These are phyloP conservation scores for Chlamydomonas eustigma DNA, from an alignment of 139 green algal species.

Conservation along the genomic window DNA sequence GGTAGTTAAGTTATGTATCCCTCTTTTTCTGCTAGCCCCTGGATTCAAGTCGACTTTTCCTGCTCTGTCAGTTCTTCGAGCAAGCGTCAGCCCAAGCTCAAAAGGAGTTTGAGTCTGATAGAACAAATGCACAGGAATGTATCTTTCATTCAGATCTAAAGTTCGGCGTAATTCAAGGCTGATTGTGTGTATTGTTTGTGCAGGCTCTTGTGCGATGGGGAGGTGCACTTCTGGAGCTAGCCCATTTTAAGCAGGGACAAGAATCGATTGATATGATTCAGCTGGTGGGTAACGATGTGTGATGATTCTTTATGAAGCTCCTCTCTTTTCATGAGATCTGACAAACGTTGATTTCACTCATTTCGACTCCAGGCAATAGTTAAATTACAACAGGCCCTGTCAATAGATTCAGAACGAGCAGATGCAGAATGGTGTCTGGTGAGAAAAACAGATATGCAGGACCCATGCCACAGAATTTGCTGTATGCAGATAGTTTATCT, in stretches of 20 bases:
- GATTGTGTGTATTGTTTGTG: neutral
- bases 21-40: too few relatives aligned
- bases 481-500: neutral
- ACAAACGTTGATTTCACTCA: neutral
- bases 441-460: neutral
- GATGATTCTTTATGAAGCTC: neutral
- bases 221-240: slow-evolving; percentile 92
- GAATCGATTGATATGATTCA: slow-evolving; percentile 87
- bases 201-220: slow-evolving; percentile 93
- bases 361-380: slow-evolving; percentile 55
- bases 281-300: slow-evolving; percentile 41
- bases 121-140: slow-evolving; percentile 72
- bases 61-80: slow-evolving; percentile 84
- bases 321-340: neutral
- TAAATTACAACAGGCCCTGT: slow-evolving; percentile 81
- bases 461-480: neutral
- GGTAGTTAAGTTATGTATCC: too few relatives aligned
- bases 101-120: slow-evolving; percentile 72
- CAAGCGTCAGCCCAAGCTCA: slow-evolving; percentile 70
- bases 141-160: neutral
- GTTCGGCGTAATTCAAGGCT: neutral
- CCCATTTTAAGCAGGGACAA: slow-evolving; percentile 85
- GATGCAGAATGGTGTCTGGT: slow-evolving; percentile 94
- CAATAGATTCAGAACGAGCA: slow-evolving; percentile 63
- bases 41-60: too few relatives aligned